phyloP scores from a whole-genome alignment of 1,139 yeast species.

The Yamadazyma sp. region DNA sequence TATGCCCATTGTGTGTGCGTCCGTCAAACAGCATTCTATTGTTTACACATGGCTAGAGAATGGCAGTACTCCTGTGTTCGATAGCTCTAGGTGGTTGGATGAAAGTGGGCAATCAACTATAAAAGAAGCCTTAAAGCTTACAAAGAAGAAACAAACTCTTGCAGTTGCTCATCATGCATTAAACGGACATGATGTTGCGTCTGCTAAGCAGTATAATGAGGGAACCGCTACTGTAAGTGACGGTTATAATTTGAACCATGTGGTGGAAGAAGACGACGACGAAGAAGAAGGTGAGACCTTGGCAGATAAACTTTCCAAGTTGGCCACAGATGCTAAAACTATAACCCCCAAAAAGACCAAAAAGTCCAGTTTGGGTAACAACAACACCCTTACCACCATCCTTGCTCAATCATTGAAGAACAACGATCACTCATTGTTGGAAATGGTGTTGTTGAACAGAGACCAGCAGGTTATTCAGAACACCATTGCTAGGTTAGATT shows the following conservation, averaged over 20 bases:
- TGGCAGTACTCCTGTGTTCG: slow-evolving; percentile 65
- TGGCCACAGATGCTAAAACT: slow-evolving; percentile 32
- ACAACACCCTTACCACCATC: slow-evolving; percentile 59
- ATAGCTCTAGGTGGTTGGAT: slow-evolving; percentile 53
- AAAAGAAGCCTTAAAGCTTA: slow-evolving; percentile 27
- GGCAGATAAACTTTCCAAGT: slow-evolving; percentile 58
- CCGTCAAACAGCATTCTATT: slow-evolving; percentile 40
- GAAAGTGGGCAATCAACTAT: slow-evolving; percentile 29
- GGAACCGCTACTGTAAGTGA: slow-evolving; percentile 62
- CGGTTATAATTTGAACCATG: slow-evolving; percentile 62
- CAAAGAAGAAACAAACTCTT: slow-evolving; percentile 39
- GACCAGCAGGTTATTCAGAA: slow-evolving; percentile 74
- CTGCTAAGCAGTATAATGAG: slow-evolving; percentile 69
- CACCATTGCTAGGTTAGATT: slow-evolving; percentile 68
- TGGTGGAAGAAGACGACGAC: slow-evolving; percentile 39
- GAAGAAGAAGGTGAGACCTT: slow-evolving; percentile 44
- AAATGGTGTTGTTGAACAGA: slow-evolving; percentile 73
- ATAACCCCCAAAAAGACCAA: slow-evolving; percentile 23
- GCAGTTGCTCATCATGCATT: slow-evolving; percentile 40
- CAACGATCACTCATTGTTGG: slow-evolving; percentile 70
- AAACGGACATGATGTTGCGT: slow-evolving; percentile 70
- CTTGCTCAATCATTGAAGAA: slow-evolving; percentile 71
- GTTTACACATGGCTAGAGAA: slow-evolving; percentile 71
- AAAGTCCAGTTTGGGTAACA: slow-evolving; percentile 28
- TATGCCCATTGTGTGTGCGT: slow-evolving; percentile 40